These are phyloP conservation scores for Aquilaria sinensis DNA, from an alignment of 345 rosid species.

Conservation along the genomic window DNA sequence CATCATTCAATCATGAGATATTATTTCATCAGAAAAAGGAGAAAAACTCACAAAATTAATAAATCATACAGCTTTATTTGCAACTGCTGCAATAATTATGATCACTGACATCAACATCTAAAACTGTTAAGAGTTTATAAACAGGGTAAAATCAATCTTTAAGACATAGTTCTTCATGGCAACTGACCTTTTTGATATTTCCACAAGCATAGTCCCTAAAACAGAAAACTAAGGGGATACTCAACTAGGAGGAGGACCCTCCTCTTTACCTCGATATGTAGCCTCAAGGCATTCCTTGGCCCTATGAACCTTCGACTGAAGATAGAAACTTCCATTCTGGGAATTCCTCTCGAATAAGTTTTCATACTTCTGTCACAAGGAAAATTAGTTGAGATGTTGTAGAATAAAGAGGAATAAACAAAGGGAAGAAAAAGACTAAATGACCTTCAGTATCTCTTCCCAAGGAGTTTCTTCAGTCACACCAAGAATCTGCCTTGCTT, in stretches of 20 bases:
- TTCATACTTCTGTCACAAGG: slow-evolving; percentile 60
- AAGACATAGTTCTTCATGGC: background rate
- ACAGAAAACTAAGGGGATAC: background rate
- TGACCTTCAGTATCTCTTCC: slow-evolving; percentile 79
- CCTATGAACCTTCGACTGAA: slow-evolving; percentile 89
- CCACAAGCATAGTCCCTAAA: slow-evolving; percentile 2
- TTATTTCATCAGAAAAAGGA: no score
- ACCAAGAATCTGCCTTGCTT: slow-evolving; percentile 91
- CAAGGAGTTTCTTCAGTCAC: slow-evolving; percentile 57
- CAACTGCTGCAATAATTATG: no score
- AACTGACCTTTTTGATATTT: background rate
- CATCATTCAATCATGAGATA: no score
- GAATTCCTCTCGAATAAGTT: slow-evolving; percentile 67
- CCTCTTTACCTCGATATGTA: slow-evolving; percentile 34
- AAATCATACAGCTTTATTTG: no score
- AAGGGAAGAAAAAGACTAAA: background rate
- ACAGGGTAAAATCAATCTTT: no score
- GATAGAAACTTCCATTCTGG: slow-evolving; percentile 80
- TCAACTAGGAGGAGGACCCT: slow-evolving; percentile 43
- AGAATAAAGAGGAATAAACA: background rate
- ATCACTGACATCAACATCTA: no score
- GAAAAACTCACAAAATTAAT: no score
- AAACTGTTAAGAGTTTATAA: no score
- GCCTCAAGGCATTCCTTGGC: slow-evolving; percentile 90
- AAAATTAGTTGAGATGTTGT: background rate